Evolutionary conservation across 2,329 filamentous ascomycete genomes (phyloP), one percentile per base, ranked within the genome.

Genomic region (Penicillium nordicum): DNA sequence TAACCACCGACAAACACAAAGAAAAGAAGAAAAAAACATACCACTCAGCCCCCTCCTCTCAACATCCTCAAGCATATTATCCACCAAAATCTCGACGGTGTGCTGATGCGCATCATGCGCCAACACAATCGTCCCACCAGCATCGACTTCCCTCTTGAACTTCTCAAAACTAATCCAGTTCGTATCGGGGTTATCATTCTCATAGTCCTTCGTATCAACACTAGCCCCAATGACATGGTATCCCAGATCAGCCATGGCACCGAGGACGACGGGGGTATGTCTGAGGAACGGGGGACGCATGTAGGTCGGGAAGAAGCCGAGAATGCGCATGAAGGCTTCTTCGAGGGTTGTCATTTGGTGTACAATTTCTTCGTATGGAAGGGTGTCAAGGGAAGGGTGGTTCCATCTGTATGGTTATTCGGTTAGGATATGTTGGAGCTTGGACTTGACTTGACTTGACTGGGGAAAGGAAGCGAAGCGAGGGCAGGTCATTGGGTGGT

Each of bases 211-310:
- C 8, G 77, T 79, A 60, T 79, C 76, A 18, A 78, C 69, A 44
- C 74, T 73, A 5, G 72, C 69, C 5, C 67, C 61, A 53, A 80
- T 74, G 16, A 80, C 69, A 57, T 79, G 76, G 61, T 81, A 81
- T 1, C 73, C 74, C 11, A 81, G 69, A 4, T 71, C 68, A 2
- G 58, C 63, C 71, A 81, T 72, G 2, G 68, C 72, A 2, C 58
- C 34, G 5, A 75, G 61, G 14, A 74, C 73, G 2, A 63, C 48
- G 9, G 59, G 67, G 36, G 70, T 71, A 42, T 72, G 70, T 5
- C 63, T 65, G 18, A 77, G 69, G 63, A 74, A 81, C 1, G 79
- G 79, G 1, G 78, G 71, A 8, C 79, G 72, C 75, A 80, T 79
- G 62, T 81, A 81, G 2, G 72, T 76, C 0, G 79, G 79, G 32